phyloP scores from a whole-genome alignment of 169 alveolate species.

The Eimeria acervulina region DNA sequence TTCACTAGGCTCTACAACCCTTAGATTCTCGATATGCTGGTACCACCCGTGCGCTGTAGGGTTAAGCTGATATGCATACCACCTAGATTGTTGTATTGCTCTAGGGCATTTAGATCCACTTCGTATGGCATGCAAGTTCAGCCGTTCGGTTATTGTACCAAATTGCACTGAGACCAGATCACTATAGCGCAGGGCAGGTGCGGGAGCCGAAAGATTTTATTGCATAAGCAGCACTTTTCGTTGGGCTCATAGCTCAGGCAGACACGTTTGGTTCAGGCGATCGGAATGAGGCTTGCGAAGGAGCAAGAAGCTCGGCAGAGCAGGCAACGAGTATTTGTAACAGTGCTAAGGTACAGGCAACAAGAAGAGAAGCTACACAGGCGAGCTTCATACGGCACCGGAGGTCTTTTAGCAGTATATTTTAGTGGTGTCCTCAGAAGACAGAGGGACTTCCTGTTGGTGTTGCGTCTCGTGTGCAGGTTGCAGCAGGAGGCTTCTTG shows the following conservation, averaged over 20 bases:
- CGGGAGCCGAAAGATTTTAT: background rate
- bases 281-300: background rate
- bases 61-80: background rate
- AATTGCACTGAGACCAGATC: background rate
- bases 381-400: background rate
- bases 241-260: background rate
- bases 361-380: constrained; percentile 51
- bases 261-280: constrained; percentile 10
- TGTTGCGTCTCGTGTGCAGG: constrained; percentile 3
- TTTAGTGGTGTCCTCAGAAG: background rate
- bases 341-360: constrained; percentile 23
- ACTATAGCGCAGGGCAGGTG: background rate
- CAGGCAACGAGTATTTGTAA: background rate
- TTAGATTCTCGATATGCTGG: background rate
- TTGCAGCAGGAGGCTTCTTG: constrained; percentile 40
- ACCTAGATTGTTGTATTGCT: background rate
- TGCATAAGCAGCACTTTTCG: background rate
- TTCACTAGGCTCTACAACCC: background rate
- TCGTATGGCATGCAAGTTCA: background rate
- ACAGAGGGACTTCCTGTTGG: background rate
- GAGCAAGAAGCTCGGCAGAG: background rate
- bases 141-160: background rate
- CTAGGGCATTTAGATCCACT: background rate
- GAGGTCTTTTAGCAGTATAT: background rate
- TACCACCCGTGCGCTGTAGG: background rate